A percentile compares a stretch with the other conserved stretches of the same genome.
These are phyloP conservation scores for Scytalidium sp. DNA, from an alignment of 2,329 filamentous ascomycete genomes.

Conservation along the genomic window DNA sequence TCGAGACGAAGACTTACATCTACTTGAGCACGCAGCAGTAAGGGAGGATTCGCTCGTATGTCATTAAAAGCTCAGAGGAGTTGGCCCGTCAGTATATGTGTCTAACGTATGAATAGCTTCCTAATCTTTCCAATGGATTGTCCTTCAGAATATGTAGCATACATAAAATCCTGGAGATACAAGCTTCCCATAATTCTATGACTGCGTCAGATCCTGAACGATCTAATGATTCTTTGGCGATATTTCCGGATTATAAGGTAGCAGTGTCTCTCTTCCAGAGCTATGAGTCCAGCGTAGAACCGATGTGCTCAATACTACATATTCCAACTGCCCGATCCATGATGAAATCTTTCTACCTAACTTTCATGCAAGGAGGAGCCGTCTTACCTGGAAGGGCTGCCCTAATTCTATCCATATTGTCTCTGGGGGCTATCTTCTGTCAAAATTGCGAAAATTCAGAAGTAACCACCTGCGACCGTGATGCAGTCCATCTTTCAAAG, in stretches of 20 bases:
- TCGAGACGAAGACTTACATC: conserved; percentile 7
- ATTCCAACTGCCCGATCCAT: conserved; percentile 17
- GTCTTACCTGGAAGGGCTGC: conserved; percentile 20
- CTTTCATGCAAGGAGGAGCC: conserved; percentile 14
- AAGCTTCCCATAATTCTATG: no score
- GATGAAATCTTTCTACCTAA: conserved; percentile 20
- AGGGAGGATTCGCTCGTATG: conserved; percentile 12
- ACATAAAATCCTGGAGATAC: conserved; percentile 10
- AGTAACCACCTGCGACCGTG: conserved; percentile 14
- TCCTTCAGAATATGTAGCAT: conserved; percentile 12
- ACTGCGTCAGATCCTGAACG: not conserved
- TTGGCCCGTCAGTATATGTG: not conserved
- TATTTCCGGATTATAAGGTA: conserved; percentile 15
- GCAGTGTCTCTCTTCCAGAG: conserved; percentile 18
- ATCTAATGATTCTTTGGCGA: conserved; percentile 6
- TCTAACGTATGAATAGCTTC: conserved; percentile 12
- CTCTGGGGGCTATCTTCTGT: conserved; percentile 23
- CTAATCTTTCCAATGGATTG: conserved; percentile 13
- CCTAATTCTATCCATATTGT: conserved; percentile 23
- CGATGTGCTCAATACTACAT: conserved; percentile 22
- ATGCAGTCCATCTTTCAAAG: conserved; percentile 24
- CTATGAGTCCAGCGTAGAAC: conserved; percentile 17
- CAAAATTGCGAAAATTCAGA: conserved; percentile 12
- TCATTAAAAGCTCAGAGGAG: not conserved
- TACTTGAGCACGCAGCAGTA: conserved; percentile 12